These are phyloP conservation scores for Leptodontidium sp. DNA, from an alignment of 2,329 filamentous ascomycete genomes.

Conservation along the genomic window DNA sequence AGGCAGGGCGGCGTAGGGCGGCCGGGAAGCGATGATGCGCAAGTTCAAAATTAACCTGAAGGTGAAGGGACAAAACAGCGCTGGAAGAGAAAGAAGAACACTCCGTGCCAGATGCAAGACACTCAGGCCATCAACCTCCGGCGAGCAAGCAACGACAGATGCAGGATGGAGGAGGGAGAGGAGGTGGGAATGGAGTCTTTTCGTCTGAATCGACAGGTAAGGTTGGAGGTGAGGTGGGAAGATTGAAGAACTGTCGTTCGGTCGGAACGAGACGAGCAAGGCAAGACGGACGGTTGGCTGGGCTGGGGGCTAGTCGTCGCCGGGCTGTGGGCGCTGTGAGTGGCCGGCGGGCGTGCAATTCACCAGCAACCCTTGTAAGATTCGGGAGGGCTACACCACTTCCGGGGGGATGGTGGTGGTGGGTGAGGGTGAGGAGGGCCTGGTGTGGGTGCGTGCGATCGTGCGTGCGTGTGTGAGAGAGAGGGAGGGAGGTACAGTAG, in stretches of 20 bases:
- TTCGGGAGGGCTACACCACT: slow-evolving; percentile 21
- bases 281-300: slow-evolving; percentile 16
- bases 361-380: slow-evolving; percentile 8
- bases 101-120: slow-evolving; percentile 32
- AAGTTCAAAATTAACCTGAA: slow-evolving; percentile 36
- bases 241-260: slow-evolving; percentile 18
- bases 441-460: slow-evolving; percentile 3
- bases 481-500: background rate
- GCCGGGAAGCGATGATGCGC: slow-evolving; percentile 39
- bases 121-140: slow-evolving; percentile 42
- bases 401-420: background rate
- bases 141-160: slow-evolving; percentile 20
- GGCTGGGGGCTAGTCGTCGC: background rate
- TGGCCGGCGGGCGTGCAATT: slow-evolving; percentile 8
- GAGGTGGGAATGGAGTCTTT: slow-evolving; percentile 17
- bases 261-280: background rate
- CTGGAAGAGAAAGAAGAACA: slow-evolving; percentile 39
- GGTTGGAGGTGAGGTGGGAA: slow-evolving; percentile 14
- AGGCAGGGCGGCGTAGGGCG: slow-evolving; percentile 18
- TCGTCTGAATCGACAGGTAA: slow-evolving; percentile 11
- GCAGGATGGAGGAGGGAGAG: slow-evolving; percentile 21
- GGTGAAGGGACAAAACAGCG: slow-evolving; percentile 33
- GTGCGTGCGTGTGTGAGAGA: background rate
- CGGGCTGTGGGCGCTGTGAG: background rate
- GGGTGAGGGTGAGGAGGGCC: background rate